A percentile compares a stretch with the other conserved stretches of the same genome.
Conservation (phyloP, 139 green algal genomes). For the Coelastrella sp. region DNA sequence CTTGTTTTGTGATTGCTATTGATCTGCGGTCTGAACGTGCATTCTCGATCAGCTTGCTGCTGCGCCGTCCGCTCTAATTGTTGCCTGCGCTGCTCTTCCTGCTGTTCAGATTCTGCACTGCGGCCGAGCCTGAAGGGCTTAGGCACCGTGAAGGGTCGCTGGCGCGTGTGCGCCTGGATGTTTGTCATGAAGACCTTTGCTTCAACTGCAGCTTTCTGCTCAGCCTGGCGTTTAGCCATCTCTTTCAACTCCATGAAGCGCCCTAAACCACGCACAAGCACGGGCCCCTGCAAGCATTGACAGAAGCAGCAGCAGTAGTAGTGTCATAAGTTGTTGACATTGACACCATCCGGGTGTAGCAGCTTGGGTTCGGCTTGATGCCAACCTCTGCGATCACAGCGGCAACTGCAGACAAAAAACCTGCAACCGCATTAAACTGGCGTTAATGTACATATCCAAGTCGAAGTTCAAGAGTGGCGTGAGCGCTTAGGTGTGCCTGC, state of each 20-base stretch:
- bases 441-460: no score
- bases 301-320: not conserved
- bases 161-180: not conserved
- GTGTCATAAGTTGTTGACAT: not conserved
- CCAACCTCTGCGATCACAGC: no score
- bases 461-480: no score
- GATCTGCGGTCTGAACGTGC: conserved; percentile 39
- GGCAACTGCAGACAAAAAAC: no score
- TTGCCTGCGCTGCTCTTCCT: not conserved
- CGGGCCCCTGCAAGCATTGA: conserved; percentile 12
- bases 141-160: conserved; percentile 14
- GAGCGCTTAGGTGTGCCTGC: no score
- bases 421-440: no score
- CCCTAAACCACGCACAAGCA: conserved; percentile 38
- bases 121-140: conserved; percentile 34
- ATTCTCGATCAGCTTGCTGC: conserved; percentile 9
- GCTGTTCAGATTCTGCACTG: not conserved
- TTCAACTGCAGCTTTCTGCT: conserved; percentile 49
- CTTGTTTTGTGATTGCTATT: not conserved
- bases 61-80: not conserved
- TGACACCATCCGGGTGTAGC: no score
- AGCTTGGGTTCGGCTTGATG: no score
- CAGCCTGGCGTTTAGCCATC: conserved; percentile 48
- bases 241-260: conserved; percentile 52
- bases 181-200: conserved; percentile 54